phyloP scores from a whole-genome alignment of 768 basidiomycete species.

The Collybia sp. region DNA sequence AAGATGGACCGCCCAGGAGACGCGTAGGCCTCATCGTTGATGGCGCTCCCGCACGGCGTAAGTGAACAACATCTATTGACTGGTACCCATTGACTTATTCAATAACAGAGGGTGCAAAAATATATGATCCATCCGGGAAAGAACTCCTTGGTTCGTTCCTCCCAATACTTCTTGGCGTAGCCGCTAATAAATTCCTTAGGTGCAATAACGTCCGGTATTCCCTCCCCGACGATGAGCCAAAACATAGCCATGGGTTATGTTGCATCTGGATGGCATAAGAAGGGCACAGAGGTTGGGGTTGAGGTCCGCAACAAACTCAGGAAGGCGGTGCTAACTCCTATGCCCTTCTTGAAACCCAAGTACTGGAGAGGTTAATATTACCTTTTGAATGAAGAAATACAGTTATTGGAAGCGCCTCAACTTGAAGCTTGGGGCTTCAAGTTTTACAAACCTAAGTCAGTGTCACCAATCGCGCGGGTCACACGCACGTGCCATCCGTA shows the following conservation, averaged over 20 bases:
- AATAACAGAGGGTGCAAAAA: constrained; percentile 68
- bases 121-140: constrained; percentile 50
- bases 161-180: constrained; percentile 5
- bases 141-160: constrained; percentile 57
- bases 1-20: constrained; percentile 70
- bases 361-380: constrained; percentile 67
- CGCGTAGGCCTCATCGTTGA: constrained; percentile 82
- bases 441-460: no score
- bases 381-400: no score
- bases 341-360: constrained; percentile 85
- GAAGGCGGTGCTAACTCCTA: constrained; percentile 66
- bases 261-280: constrained; percentile 78
- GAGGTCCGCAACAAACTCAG: constrained; percentile 81
- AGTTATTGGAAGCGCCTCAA: no score
- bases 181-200: constrained; percentile 35
- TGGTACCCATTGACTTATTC: background rate
- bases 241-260: constrained; percentile 99
- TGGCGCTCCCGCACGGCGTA: constrained; percentile 83
- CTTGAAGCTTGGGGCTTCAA: no score
- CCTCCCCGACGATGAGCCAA: constrained; percentile 81
- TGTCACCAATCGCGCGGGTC: no score
- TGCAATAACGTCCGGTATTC: constrained; percentile 89
- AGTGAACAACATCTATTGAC: constrained; percentile 20
- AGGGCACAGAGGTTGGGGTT: constrained; percentile 79
- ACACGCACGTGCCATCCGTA: no score